Evolutionary conservation across 495 filamentous ascomycete genomes (phyloP).

Genomic region (Lineolata rhizophorae): DNA sequence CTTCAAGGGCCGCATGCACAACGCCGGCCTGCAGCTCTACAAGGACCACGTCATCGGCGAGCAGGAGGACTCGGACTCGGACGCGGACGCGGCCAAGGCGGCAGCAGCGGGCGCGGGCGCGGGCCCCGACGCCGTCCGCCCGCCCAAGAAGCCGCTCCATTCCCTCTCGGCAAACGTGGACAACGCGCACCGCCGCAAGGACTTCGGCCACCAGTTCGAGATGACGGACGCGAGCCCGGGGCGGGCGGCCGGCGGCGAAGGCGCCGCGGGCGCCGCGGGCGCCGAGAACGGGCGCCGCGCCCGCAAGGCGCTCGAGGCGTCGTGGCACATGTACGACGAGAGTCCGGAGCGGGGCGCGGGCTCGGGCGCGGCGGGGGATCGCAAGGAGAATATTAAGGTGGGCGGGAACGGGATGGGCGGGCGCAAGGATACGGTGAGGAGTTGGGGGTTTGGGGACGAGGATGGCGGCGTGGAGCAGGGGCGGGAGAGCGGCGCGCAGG

Average conservation of each 20-base stretch:
- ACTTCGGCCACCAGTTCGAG: slow-evolving; percentile 51
- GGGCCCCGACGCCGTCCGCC: too few species aligned
- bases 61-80: too few species aligned
- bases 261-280: slow-evolving; percentile 2
- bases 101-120: slow-evolving; percentile 13
- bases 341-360: slow-evolving; percentile 34
- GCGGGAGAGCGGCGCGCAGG: slow-evolving; percentile 11
- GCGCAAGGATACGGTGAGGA: slow-evolving; percentile 32
- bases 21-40: slow-evolving; percentile 51
- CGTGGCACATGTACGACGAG: slow-evolving; percentile 29
- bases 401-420: slow-evolving; percentile 59
- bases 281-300: too few species aligned
- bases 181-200: slow-evolving; percentile 40
- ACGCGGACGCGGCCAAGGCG: slow-evolving; percentile 23
- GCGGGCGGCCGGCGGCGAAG: slow-evolving; percentile 16
- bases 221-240: slow-evolving; percentile 40
- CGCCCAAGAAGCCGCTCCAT: slow-evolving; percentile 26
- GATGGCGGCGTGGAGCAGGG: slow-evolving; percentile 11
- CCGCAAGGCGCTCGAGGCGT: slow-evolving; percentile 7
- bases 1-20: slow-evolving; percentile 19
- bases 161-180: slow-evolving; percentile 47
- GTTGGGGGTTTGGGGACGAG: slow-evolving; percentile 40
- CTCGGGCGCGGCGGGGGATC: slow-evolving; percentile 15
- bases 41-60: slow-evolving; percentile 48
- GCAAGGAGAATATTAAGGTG: slow-evolving; percentile 23